Evolutionary conservation across 2,329 filamentous ascomycete genomes (phyloP), one percentile per base, ranked within the genome.

Genomic region (Fusarium aywerte): DNA sequence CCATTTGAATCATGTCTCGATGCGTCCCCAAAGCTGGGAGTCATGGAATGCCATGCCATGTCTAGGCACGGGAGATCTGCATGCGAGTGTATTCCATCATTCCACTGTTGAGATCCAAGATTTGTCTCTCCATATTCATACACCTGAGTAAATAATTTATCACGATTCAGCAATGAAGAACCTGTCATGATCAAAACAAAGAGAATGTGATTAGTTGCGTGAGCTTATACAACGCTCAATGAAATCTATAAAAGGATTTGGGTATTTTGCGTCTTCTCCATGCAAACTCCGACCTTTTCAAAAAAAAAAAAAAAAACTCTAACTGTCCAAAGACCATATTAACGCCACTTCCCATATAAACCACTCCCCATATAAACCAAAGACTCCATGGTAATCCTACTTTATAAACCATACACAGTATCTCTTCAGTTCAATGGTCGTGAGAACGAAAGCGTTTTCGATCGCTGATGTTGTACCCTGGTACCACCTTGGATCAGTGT

Each of bases 401-500:
- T 55, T 7, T 25, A 48, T 39, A 7, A 2, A 35, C 16, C 11
- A 15, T 32, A 11, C 15, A 13, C 15, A 15, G 12, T 10, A 6
- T 3, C 10, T 32, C 16, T 25, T 39, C 23, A 44, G n/a, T 35
- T 58, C 25, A 51, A 27, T 9, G 60, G 52, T 3, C 60, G 51
- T 32, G 60, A 64, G 20, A 58, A 58, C 8, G 62, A 63, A 31
- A 33, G 44, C 20, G 53, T 43, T 48, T 63, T 67, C 4, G 58
- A 33, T 25, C 42, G 59, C 35, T 61, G 45, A 18, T 36, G 38
- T 12, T 45, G 39, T n/a, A 16, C 47, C 20, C 52, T 67, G 20
- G 10, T 42, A 35, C 74, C 74, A 10, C 56, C 71, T 12, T 71
- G 70, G 44, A 76, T 74, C 45, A 56, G 72, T 18, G 70, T 73